Conservation (phyloP, 805 yeast genomes). For the Yarrowia alimentaria region DNA sequence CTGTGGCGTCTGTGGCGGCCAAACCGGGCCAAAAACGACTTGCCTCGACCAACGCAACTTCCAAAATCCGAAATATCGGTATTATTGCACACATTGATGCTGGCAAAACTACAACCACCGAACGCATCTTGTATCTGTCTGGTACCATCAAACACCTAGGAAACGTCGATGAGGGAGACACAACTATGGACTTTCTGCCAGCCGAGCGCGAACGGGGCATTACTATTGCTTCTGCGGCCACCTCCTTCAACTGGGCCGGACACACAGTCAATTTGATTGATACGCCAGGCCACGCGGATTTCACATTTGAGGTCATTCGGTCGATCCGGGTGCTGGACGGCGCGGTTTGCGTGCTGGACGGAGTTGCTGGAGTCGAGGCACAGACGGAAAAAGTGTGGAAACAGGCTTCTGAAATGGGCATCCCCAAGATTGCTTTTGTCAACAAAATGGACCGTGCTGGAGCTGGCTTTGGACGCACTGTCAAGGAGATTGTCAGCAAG, state of each 20-base stretch:
- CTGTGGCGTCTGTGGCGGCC: too few species aligned
- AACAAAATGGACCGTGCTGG: slow-evolving; percentile 98
- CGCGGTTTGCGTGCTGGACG: slow-evolving; percentile 87
- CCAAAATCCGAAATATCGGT: slow-evolving; percentile 74
- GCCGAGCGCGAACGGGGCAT: slow-evolving; percentile 92
- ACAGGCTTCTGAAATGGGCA: slow-evolving; percentile 63
- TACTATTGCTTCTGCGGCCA: slow-evolving; percentile 95
- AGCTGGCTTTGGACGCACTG: slow-evolving; percentile 90
- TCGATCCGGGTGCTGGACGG: slow-evolving; percentile 92
- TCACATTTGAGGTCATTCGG: slow-evolving; percentile 88
- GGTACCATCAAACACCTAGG: slow-evolving; percentile 82
- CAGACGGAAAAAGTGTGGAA: slow-evolving; percentile 97
- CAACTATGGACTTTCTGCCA: slow-evolving; percentile 87
- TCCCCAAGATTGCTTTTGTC: slow-evolving; percentile 78
- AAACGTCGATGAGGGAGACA: slow-evolving; percentile 92
- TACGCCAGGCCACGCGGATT: slow-evolving; percentile 98
- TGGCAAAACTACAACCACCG: slow-evolving; percentile 97
- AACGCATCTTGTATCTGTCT: slow-evolving; percentile 85
- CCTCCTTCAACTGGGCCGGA: slow-evolving; percentile 80
- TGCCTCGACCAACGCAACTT: not conserved
- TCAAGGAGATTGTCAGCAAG: slow-evolving; percentile 74
- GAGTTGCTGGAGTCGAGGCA: slow-evolving; percentile 97
- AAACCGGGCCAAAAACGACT: too few species aligned
- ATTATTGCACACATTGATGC: slow-evolving; percentile 99
- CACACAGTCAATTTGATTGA: slow-evolving; percentile 83